Percentiles rank a stretch among this genome's conserved stretches.
Conservation (phyloP, 2,329 filamentous ascomycete genomes). For the Xylaria sp. region DNA sequence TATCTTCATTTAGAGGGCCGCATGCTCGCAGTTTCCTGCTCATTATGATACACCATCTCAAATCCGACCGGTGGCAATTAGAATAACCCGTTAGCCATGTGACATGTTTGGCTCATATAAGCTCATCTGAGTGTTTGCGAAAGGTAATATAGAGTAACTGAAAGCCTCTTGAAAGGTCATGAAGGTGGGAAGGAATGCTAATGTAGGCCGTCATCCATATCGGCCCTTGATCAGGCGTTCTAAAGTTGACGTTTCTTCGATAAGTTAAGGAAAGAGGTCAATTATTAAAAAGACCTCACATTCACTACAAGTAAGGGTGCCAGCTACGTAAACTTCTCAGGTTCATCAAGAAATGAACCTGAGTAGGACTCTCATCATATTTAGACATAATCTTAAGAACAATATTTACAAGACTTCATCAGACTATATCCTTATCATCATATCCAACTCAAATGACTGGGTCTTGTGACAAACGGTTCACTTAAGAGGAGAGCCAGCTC, state of each 20-base stretch:
- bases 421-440: neutral
- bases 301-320: neutral
- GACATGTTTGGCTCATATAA: neutral
- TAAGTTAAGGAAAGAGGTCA: neutral
- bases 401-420: neutral
- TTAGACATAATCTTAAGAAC: neutral
- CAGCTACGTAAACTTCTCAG: neutral
- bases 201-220: neutral
- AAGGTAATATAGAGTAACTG: neutral
- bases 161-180: neutral
- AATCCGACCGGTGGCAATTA: neutral
- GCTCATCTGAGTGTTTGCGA: neutral
- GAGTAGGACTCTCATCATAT: neutral
- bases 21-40: neutral
- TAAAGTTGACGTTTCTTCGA: neutral
- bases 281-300: neutral
- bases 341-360: neutral
- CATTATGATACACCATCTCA: neutral
- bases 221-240: neutral
- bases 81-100: neutral
- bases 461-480: neutral
- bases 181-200: neutral
- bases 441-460: neutral
- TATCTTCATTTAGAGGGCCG: too few relatives aligned
- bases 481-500: neutral